Conservation (phyloP, 768 basidiomycete species). For the Lepiota brunneoincarnata region DNA sequence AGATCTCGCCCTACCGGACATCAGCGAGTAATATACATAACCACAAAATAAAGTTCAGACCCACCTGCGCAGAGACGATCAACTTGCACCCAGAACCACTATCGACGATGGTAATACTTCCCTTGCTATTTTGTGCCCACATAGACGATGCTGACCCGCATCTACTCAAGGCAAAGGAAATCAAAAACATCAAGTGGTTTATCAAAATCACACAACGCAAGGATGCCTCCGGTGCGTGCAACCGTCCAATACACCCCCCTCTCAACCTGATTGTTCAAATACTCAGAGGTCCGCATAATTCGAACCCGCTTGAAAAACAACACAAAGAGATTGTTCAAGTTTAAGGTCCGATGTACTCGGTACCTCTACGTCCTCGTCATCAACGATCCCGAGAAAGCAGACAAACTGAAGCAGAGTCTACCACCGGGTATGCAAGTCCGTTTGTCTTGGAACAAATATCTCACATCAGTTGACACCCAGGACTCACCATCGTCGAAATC, state of each 20-base stretch:
- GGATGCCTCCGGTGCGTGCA: conserved; percentile 88
- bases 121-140: not conserved
- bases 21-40: conserved; percentile 24
- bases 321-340: conserved; percentile 87
- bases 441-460: not conserved
- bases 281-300: conserved; percentile 94
- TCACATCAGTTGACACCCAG: conserved; percentile 31
- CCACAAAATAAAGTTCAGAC: conserved; percentile 35
- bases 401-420: conserved; percentile 92
- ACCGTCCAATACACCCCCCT: not conserved
- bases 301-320: conserved; percentile 73
- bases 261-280: conserved; percentile 4
- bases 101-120: conserved; percentile 38
- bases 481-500: conserved; percentile 71
- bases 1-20: conserved; percentile 19
- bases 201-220: conserved; percentile 96
- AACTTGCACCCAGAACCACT: conserved; percentile 31
- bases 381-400: conserved; percentile 97
- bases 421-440: conserved; percentile 77
- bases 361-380: conserved; percentile 97
- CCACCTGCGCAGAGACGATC: conserved; percentile 17
- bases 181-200: conserved; percentile 98
- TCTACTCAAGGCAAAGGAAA: conserved; percentile 94
- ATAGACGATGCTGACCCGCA: too few species aligned
- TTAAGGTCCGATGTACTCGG: conserved; percentile 96